Evolutionary conservation across 2,329 filamentous ascomycete species (phyloP).

Genomic region (Cercospora beticola): DNA sequence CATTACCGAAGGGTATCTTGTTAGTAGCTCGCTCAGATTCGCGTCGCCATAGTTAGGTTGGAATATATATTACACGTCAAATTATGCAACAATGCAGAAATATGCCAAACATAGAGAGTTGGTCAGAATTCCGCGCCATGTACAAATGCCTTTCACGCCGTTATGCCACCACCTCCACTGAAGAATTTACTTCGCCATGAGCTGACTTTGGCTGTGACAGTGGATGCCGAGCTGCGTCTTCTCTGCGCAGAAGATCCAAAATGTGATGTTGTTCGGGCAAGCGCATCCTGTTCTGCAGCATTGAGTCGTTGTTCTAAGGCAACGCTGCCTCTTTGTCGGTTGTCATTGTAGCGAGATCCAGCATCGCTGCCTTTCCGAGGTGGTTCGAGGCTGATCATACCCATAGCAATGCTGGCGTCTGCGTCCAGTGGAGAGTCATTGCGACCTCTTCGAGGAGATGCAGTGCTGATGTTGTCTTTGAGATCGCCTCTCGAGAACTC

Average conservation of each 20-base stretch:
- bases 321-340: slow-evolving; percentile 11
- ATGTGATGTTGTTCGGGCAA: slow-evolving; percentile 2
- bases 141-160: not conserved
- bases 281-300: slow-evolving; percentile 11
- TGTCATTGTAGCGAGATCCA: not conserved
- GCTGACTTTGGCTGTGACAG: slow-evolving; percentile 23
- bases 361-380: slow-evolving; percentile 18
- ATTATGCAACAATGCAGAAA: not conserved
- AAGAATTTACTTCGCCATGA: slow-evolving; percentile 22
- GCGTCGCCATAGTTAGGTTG: not conserved
- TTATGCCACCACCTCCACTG: slow-evolving; percentile 5
- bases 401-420: slow-evolving; percentile 22
- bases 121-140: not conserved
- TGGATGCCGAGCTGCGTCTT: slow-evolving; percentile 19
- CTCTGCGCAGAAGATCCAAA: slow-evolving; percentile 5
- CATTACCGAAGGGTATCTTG: slow-evolving; percentile 5
- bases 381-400: slow-evolving; percentile 13
- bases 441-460: slow-evolving; percentile 10
- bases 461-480: slow-evolving; percentile 12
- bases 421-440: slow-evolving; percentile 11
- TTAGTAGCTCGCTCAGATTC: not conserved
- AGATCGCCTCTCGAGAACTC: slow-evolving; percentile 10
- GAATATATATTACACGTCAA: not conserved
- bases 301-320: slow-evolving; percentile 6
- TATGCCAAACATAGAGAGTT: not conserved